A percentile compares a stretch with the other conserved stretches of the same genome.
phyloP scores from a whole-genome alignment of 495 filamentous ascomycete genomes.

The Articulospora tetracladia region DNA sequence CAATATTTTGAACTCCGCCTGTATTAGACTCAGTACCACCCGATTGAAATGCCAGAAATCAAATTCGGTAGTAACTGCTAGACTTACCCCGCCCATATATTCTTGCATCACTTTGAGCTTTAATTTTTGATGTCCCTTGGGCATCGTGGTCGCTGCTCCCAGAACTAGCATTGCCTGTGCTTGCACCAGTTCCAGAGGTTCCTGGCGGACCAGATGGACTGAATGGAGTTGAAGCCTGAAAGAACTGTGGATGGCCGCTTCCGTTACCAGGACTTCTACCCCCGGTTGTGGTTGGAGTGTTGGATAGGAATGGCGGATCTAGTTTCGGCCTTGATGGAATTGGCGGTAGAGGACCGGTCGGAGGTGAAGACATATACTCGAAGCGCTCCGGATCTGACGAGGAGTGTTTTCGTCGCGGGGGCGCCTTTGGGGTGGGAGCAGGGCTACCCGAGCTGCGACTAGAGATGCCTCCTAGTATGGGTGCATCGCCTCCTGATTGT shows the following conservation, averaged over 20 bases:
- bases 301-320: neutral
- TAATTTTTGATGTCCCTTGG: constrained; percentile 32
- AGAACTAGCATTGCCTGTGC: neutral
- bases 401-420: constrained; percentile 12
- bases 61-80: neutral
- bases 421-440: neutral
- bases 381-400: constrained; percentile 17
- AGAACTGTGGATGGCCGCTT: constrained; percentile 3
- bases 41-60: neutral
- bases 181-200: constrained; percentile 35
- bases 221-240: constrained; percentile 7
- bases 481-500: neutral
- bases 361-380: neutral
- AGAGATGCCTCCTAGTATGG: neutral
- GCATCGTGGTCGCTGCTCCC: constrained; percentile 38
- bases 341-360: constrained; percentile 1
- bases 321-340: neutral
- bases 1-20: constrained; percentile 55
- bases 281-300: neutral
- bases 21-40: constrained; percentile 27
- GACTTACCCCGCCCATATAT: constrained; percentile 40
- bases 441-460: neutral
- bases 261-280: constrained; percentile 3
- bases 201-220: constrained; percentile 17
- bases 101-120: constrained; percentile 33